Evolutionary conservation across 1,284 basidiomycete species (phyloP).

Genomic region (Amylostereum chailletii): DNA sequence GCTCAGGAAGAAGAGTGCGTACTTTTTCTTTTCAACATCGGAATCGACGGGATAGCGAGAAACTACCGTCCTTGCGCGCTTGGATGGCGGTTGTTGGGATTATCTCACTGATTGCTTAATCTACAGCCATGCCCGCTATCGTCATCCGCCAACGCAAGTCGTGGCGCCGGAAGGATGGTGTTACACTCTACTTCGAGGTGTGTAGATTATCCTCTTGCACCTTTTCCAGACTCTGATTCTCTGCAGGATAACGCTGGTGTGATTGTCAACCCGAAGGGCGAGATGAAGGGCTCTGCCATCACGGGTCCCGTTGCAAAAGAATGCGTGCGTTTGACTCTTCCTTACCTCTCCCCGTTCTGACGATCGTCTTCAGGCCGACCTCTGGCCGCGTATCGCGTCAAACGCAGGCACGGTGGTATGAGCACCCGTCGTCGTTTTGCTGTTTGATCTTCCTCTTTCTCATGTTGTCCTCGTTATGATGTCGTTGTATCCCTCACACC

Average conservation of each 20-base stretch:
- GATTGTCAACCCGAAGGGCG: constrained; percentile 98
- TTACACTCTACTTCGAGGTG: constrained; percentile 98
- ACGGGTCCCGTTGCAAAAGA: constrained; percentile 97
- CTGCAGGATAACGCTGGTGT: constrained; percentile 89
- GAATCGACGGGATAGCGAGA: neutral
- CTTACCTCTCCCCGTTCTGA: constrained; percentile 7
- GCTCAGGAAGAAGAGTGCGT: constrained; percentile 97
- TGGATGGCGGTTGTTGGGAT: constrained; percentile 1
- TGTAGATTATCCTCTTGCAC: constrained; percentile 13
- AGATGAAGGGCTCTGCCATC: constrained; percentile 99
- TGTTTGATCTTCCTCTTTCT: neutral
- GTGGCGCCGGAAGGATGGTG: constrained; percentile 96
- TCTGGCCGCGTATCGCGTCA: constrained; percentile 99
- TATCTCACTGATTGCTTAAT: constrained; percentile 2
- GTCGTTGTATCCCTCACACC: constrained; percentile 1
- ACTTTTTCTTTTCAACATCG: constrained; percentile 6
- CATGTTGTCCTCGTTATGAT: neutral
- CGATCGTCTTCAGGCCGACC: constrained; percentile 63
- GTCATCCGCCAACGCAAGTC: constrained; percentile 98
- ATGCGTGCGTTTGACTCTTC: constrained; percentile 55
- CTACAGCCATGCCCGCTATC: constrained; percentile 90
- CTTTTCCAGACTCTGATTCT: neutral
- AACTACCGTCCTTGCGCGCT: neutral
- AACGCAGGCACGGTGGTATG: constrained; percentile 95
- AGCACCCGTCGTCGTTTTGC: neutral